Evolutionary conservation across 768 basidiomycete species (phyloP).

Genomic region (Tremella yokohamensis): DNA sequence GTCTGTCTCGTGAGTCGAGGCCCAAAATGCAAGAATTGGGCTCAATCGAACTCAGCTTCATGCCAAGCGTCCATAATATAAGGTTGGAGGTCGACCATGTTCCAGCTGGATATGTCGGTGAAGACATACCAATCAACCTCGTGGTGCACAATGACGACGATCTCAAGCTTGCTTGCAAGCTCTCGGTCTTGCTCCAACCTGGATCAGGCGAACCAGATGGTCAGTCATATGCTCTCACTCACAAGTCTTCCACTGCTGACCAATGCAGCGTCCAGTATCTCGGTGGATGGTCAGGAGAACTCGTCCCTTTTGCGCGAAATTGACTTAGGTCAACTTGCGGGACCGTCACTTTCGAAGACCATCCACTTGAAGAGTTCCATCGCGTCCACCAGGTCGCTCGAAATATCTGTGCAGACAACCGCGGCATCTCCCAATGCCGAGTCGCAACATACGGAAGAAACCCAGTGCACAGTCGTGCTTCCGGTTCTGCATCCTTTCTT

Average conservation of each 20-base stretch:
- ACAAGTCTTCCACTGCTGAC: not conserved
- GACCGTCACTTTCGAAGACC: not conserved
- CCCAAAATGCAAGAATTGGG: not conserved
- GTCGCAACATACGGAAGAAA: slow-evolving; percentile 56
- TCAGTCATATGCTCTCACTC: not conserved
- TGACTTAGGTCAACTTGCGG: too few species aligned
- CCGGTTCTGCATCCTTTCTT: slow-evolving; percentile 65
- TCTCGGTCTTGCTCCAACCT: slow-evolving; percentile 67
- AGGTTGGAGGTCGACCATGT: slow-evolving; percentile 60
- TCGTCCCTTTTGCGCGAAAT: too few species aligned
- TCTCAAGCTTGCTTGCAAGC: slow-evolving; percentile 62
- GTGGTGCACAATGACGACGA: slow-evolving; percentile 70
- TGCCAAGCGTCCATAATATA: slow-evolving; percentile 61
- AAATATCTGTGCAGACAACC: not conserved
- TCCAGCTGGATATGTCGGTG: slow-evolving; percentile 72
- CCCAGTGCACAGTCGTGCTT: slow-evolving; percentile 64
- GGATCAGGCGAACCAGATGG: slow-evolving; percentile 14
- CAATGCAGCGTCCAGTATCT: too few species aligned
- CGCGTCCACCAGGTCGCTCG: not conserved
- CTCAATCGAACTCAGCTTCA: slow-evolving; percentile 31
- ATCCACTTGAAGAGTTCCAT: not conserved
- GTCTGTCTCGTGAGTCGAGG: slow-evolving; percentile 21
- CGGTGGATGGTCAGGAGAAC: too few species aligned
- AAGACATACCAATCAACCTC: slow-evolving; percentile 70
- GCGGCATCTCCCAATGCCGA: not conserved